Percentiles rank a stretch among this genome's conserved stretches.
Evolutionary conservation across 1,139 yeast genomes (phyloP).

Genomic region (Sugiyamaella novakii): DNA sequence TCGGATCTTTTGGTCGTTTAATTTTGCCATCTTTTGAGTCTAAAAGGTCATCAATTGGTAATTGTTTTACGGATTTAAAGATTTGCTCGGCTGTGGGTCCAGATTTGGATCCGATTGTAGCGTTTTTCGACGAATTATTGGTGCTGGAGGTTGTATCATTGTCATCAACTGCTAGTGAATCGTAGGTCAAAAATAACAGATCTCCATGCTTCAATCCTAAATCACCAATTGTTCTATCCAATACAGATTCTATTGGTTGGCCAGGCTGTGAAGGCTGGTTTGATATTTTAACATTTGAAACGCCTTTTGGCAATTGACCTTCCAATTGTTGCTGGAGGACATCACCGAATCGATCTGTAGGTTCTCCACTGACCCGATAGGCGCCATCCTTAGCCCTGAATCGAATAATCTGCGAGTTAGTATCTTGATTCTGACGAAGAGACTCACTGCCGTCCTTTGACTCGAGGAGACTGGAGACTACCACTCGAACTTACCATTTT

Average conservation of each 20-base stretch:
- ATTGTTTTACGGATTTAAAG: conserved; percentile 37
- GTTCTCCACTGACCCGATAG: conserved; percentile 63
- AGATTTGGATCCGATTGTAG: not conserved
- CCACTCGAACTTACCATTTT: too few species aligned
- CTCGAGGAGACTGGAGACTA: too few species aligned
- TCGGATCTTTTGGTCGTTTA: conserved; percentile 55
- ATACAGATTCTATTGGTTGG: conserved; percentile 48
- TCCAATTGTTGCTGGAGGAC: conserved; percentile 21
- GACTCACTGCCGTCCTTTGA: too few species aligned
- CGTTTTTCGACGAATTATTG: not conserved
- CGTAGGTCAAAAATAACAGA: conserved; percentile 63
- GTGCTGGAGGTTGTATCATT: conserved; percentile 6
- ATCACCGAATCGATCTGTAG: conserved; percentile 50
- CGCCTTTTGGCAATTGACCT: conserved; percentile 13
- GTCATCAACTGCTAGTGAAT: conserved; percentile 26
- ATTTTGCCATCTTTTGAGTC: conserved; percentile 75
- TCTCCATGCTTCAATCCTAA: conserved; percentile 82
- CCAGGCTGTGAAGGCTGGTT: conserved; percentile 55
- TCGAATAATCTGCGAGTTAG: conserved; percentile 70
- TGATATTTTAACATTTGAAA: conserved; percentile 31
- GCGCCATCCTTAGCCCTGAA: conserved; percentile 85
- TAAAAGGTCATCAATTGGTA: conserved; percentile 67
- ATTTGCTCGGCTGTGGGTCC: conserved; percentile 26
- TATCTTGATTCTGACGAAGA: too few species aligned
- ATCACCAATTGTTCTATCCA: conserved; percentile 51